These are phyloP conservation scores for Pseudovirgaria hyperparasitica DNA, from an alignment of 2,329 filamentous ascomycete genomes.

Conservation along the genomic window DNA sequence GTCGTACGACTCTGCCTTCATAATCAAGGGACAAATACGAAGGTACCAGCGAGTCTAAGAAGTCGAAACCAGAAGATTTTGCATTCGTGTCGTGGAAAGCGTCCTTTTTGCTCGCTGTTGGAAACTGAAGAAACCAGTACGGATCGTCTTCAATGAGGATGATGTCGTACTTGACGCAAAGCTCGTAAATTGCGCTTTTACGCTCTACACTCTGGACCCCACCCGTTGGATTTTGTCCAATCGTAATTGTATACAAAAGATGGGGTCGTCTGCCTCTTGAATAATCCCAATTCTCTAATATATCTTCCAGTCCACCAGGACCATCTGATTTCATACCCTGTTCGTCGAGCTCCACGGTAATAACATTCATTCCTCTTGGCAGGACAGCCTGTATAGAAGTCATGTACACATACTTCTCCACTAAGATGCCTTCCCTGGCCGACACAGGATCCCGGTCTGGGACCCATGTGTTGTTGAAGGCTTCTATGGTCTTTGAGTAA, in stretches of 20 bases:
- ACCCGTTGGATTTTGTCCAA: slow-evolving; percentile 82
- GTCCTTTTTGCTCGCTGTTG: slow-evolving; percentile 48
- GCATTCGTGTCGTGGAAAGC: slow-evolving; percentile 11
- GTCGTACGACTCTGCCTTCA: slow-evolving; percentile 74
- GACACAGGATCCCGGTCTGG: slow-evolving; percentile 52
- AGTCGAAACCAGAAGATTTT: slow-evolving; percentile 53
- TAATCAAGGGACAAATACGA: slow-evolving; percentile 72
- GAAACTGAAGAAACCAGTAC: slow-evolving; percentile 90
- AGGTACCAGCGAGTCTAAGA: slow-evolving; percentile 71
- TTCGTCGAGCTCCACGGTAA: slow-evolving; percentile 62
- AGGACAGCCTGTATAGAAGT: slow-evolving; percentile 55
- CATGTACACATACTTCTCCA: slow-evolving; percentile 71
- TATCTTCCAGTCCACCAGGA: slow-evolving; percentile 59
- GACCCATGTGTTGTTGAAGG: slow-evolving; percentile 65
- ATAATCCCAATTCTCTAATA: slow-evolving; percentile 72
- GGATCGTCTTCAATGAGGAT: slow-evolving; percentile 91
- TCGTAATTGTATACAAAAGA: slow-evolving; percentile 82
- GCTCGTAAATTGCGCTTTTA: slow-evolving; percentile 62
- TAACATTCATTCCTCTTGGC: slow-evolving; percentile 60
- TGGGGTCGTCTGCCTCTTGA: slow-evolving; percentile 63
- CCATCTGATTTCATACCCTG: slow-evolving; percentile 69
- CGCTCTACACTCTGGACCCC: slow-evolving; percentile 61
- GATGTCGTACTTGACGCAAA: slow-evolving; percentile 76
- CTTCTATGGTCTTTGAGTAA: slow-evolving; percentile 63
- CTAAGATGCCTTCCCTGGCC: slow-evolving; percentile 64